Base-by-base conservation (phyloP, 116 monocot species). In the Iris pallida region DNA sequence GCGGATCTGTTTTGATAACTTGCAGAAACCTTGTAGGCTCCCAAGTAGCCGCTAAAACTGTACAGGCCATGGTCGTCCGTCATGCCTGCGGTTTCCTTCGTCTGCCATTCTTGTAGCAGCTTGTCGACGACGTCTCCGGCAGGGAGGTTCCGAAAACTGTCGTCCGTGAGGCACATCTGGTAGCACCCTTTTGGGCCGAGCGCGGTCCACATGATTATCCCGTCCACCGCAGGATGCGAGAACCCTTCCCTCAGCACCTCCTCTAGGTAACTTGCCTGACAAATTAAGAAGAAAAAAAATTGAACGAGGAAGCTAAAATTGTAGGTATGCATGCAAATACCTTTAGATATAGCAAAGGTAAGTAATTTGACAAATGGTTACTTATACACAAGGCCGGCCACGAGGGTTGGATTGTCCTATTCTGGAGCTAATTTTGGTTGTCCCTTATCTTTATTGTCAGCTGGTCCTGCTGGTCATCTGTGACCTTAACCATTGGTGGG, bases 121-220 rank as follows among this genome's bases (percentile, higher is more conserved):
- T 65, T 63, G 74, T 97, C 97, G 2, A 97, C 92, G 0, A 78
- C 83, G 70, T 87, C 85, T 16, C 97, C 97, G 0, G 81, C 65
- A 0, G 89, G 92, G 8, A 89, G 84, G 60, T 92, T 96, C 19
- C 45, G 67, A 12, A 97, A 63, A 43, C 81, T 75, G 45, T 53
- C 45, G 68, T 92, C 97, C 4, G 92, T 97, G 54, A 97, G 87
- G 76, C 97, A 97, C 97, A 97, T 97, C 68, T 92, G 81, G 58
- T 92, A 97, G 87, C 92, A 97, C 0, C 85, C 85, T 6, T 77
- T 74, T 18, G 62, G 76, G 44, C 85, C 80, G 12, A 97, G 69
- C 9, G 92, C 97, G 1, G 83, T 88, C 92, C 97, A 97, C 6
- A 97, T 64, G 68, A 97, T 83, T 30, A 97, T 85, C 0, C 97